Evolutionary conservation across 495 filamentous ascomycete genomes (phyloP), one percentile per base, ranked within the genome.

Genomic region (Staphylotrichum longicolle): DNA sequence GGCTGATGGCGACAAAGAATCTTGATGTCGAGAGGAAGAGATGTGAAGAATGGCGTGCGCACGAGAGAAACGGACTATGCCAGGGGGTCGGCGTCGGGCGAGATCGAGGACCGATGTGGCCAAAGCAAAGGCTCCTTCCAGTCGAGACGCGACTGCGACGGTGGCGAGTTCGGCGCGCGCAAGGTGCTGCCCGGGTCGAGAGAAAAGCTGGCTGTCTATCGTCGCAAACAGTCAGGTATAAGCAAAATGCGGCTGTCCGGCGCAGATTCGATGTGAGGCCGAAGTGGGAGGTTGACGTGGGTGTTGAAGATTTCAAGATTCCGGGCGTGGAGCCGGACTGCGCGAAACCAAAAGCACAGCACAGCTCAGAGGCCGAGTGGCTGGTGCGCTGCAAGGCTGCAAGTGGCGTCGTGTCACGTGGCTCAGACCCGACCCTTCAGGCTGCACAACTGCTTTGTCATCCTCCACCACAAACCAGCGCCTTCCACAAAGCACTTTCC

Each of bases 251-350:
- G n/a, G 27, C 4, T 35, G 53, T 57, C 14, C 30, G 10, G 20
- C 11, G 39, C 37, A 7, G 33, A 56, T 42, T 45, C 10, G 42
- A 44, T 47, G 64, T 41, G 39, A 9, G 14, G 45, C 10, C 9
- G 37, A 45, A 32, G 20, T 46, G 4, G 35, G 27, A 7, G 61
- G 54, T 61, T 20, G 46, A 5, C 10, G 40, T 55, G 35, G 20
- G 59, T 51, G 57, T 45, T 60, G 62, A 42, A 57, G 42, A 39
- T 60, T 64, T 64, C 55, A 54, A 58, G 57, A 60, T 64, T 64
- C 52, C 54, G 30, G 32, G 45, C 51, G 57, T 56, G 55, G 57
- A 60, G 57, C 62, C 51, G 57, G 59, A 57, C 37, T 32, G 40
- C 54, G 48, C 57, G 32, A 46, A 50, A 52, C 45, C 45, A 50